phyloP scores from a whole-genome alignment of 2,329 filamentous ascomycete genomes.

The Aureobasidium leucospermi region DNA sequence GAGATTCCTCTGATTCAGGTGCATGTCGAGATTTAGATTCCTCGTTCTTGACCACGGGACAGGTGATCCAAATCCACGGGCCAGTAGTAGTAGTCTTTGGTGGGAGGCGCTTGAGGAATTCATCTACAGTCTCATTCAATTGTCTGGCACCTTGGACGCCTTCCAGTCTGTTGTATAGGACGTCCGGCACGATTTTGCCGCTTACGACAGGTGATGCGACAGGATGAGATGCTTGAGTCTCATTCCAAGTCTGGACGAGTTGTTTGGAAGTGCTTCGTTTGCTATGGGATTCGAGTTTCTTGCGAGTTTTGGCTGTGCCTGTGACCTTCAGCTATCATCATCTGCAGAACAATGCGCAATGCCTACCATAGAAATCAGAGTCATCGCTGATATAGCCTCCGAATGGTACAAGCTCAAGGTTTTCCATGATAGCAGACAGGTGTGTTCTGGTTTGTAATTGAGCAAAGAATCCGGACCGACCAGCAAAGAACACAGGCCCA shows the following conservation, averaged over 20 bases:
- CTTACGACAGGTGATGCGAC: background rate
- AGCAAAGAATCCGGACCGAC: too few species aligned
- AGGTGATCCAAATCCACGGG: constrained; percentile 68
- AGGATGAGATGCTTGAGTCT: background rate
- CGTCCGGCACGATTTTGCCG: constrained; percentile 14
- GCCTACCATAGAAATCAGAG: constrained; percentile 38
- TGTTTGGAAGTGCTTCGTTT: background rate
- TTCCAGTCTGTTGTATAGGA: constrained; percentile 53
- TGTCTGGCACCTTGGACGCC: constrained; percentile 51
- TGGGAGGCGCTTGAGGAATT: constrained; percentile 62
- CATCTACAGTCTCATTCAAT: constrained; percentile 53
- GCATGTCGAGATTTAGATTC: constrained; percentile 39
- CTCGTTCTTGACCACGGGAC: constrained; percentile 45
- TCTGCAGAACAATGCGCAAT: background rate
- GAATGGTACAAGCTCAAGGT: background rate
- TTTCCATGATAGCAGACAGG: background rate
- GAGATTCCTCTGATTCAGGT: constrained; percentile 33
- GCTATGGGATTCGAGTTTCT: background rate
- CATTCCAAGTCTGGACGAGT: background rate
- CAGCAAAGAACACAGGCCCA: too few species aligned
- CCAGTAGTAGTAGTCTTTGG: constrained; percentile 54
- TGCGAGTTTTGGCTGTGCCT: background rate
- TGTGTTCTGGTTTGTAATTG: too few species aligned
- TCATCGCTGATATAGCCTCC: constrained; percentile 34
- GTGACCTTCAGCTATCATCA: background rate